phyloP scores from a whole-genome alignment of 2,329 filamentous ascomycete species.

The Talaromyces rugulosus region DNA sequence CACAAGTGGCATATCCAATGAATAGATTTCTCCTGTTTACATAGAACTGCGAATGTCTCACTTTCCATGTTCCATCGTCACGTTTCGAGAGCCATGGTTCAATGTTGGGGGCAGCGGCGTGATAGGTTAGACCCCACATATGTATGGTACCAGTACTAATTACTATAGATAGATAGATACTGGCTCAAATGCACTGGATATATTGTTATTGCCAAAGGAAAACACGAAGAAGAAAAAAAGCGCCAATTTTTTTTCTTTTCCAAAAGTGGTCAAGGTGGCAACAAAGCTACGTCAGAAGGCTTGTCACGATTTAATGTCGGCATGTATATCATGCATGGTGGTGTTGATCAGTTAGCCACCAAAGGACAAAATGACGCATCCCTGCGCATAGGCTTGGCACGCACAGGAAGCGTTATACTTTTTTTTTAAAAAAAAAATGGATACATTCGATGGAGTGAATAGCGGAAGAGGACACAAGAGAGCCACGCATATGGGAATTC shows the following conservation, averaged over 20 bases:
- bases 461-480: too few relatives aligned
- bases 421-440: background rate
- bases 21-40: too few relatives aligned
- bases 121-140: conserved; percentile 9
- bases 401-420: background rate
- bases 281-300: background rate
- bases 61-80: background rate
- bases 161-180: background rate
- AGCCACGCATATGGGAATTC: background rate
- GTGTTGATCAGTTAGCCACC: background rate
- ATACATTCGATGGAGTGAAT: background rate
- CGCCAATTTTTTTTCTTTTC: too few relatives aligned
- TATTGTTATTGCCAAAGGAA: background rate
- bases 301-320: background rate
- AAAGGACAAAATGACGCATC: background rate
- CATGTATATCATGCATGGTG: background rate
- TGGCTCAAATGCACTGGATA: too few relatives aligned
- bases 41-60: too few relatives aligned
- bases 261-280: background rate
- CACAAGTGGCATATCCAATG: background rate
- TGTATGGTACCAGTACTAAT: background rate
- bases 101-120: background rate
- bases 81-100: background rate
- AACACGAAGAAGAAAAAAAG: background rate
- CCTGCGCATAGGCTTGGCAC: background rate